These are phyloP conservation scores for Takashimella koratensis DNA, from an alignment of 1,284 basidiomycete species.

Conservation along the genomic window DNA sequence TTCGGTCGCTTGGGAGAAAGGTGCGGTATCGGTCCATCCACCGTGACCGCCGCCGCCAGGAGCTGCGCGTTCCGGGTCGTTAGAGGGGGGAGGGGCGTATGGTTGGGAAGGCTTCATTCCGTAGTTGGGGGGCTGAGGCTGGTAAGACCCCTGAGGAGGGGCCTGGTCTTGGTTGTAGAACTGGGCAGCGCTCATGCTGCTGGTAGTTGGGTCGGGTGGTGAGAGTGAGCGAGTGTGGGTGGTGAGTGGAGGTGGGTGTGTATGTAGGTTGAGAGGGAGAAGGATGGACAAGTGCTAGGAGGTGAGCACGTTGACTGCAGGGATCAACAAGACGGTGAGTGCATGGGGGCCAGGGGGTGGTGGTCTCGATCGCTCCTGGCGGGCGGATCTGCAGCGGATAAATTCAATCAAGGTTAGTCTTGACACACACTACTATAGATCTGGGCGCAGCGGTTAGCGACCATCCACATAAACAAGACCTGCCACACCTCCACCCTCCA, in stretches of 20 bases:
- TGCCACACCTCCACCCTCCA: too few relatives aligned
- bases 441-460: too few relatives aligned
- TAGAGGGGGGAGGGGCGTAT: slow-evolving; percentile 2
- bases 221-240: not conserved
- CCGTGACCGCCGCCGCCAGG: slow-evolving; percentile 8
- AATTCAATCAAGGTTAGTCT: too few relatives aligned
- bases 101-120: not conserved
- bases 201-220: not conserved
- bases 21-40: slow-evolving; percentile 45
- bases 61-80: not conserved
- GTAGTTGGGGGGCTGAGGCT: slow-evolving; percentile 8
- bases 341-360: too few relatives aligned
- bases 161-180: not conserved
- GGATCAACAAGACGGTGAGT: too few relatives aligned
- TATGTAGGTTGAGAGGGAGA: too few relatives aligned
- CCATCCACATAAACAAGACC: too few relatives aligned
- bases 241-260: not conserved
- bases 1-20: slow-evolving; percentile 56
- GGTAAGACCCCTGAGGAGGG: not conserved
- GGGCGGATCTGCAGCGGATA: too few relatives aligned
- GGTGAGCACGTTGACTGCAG: too few relatives aligned
- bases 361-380: too few relatives aligned
- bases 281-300: too few relatives aligned
- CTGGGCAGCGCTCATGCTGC: not conserved
- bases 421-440: too few relatives aligned